phyloP scores from a whole-genome alignment of 768 basidiomycete species.

The Postia placenta region DNA sequence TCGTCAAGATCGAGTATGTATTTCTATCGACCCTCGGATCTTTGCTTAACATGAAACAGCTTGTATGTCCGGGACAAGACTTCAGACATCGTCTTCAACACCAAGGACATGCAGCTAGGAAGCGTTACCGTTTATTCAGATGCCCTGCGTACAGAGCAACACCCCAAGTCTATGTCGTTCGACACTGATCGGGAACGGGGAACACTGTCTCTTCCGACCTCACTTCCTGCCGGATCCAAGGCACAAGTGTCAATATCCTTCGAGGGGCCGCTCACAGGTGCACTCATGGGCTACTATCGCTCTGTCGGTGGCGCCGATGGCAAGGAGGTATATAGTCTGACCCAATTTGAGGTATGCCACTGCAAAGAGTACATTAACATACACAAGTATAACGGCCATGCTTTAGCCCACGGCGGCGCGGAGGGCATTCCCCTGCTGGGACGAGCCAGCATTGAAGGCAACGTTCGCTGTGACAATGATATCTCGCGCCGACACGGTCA shows the following conservation, averaged over 20 bases:
- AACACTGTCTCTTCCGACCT: slow-evolving; percentile 49
- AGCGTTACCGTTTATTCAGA: slow-evolving; percentile 49
- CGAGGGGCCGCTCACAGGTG: slow-evolving; percentile 54
- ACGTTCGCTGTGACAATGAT: slow-evolving; percentile 74
- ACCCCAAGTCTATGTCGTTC: slow-evolving; percentile 38
- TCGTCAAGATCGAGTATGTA: slow-evolving; percentile 58
- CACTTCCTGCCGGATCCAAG: slow-evolving; percentile 61
- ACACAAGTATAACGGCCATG: too few relatives aligned
- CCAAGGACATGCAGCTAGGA: slow-evolving; percentile 50
- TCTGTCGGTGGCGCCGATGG: slow-evolving; percentile 58
- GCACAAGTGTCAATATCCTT: slow-evolving; percentile 69
- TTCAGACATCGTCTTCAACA: slow-evolving; percentile 59
- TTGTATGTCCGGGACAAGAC: slow-evolving; percentile 60
- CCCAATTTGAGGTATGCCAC: slow-evolving; percentile 72
- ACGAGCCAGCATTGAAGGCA: slow-evolving; percentile 87
- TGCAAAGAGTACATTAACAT: not conserved
- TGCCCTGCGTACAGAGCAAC: slow-evolving; percentile 42
- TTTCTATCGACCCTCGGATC: not conserved
- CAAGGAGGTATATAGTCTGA: slow-evolving; percentile 66
- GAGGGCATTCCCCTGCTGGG: slow-evolving; percentile 84
- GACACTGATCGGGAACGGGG: slow-evolving; percentile 63
- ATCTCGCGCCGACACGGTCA: slow-evolving; percentile 69
- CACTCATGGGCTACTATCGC: slow-evolving; percentile 82
- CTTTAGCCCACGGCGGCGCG: slow-evolving; percentile 78
- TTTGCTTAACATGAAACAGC: slow-evolving; percentile 36